Evolutionary conservation across 1,284 basidiomycete genomes (phyloP), one percentile per base, ranked within the genome.

Genomic region (Sanghuangporus baumii): DNA sequence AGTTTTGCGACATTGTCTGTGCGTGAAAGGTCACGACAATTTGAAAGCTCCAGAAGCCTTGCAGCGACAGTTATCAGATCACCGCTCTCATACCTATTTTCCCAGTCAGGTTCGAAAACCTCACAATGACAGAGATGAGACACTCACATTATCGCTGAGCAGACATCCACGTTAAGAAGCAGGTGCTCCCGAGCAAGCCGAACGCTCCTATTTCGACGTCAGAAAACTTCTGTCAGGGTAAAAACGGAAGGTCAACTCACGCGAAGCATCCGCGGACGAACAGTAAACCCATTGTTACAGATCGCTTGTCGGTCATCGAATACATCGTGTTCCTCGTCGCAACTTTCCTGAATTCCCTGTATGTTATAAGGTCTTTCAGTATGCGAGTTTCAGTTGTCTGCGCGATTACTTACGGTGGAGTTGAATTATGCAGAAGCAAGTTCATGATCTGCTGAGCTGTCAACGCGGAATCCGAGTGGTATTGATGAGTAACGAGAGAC

Each of bases 161-260:
- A 56, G 11, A 60, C 54, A 41, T 64, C 62, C n/a, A 64, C 23
- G 38, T 64, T 64, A 8, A 64, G 62, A n/a, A 64, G 54, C n/a
- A 55, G 38, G 51, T 56, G 57, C 4, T 57, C 54, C 8, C 54
- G 46, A 11, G 62, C 43, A 6, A 59, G 59, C 9, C 62, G 50
- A 23, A 60, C 52, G 36, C 48, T 60, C 55, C 62, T 64, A 34
- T 34, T 11, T 36, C 14, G 1, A 37, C 3, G 11, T 52, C 6
- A 38, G 7, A 26, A 31, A 23, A 11, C n/a, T 41, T 31, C 26
- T n/a, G 5, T 23, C 11, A 31, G 40, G 12, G 11, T 23, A 3
- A 47, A 47, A 6, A 46, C 31, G 20, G 11, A 16, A 20, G 20
- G 16, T 12, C 7, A 26, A 38, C 62, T 40, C 36, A 64, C 62